Conservation (phyloP, 2,329 filamentous ascomycete genomes). For the Colletotrichum somersetense region DNA sequence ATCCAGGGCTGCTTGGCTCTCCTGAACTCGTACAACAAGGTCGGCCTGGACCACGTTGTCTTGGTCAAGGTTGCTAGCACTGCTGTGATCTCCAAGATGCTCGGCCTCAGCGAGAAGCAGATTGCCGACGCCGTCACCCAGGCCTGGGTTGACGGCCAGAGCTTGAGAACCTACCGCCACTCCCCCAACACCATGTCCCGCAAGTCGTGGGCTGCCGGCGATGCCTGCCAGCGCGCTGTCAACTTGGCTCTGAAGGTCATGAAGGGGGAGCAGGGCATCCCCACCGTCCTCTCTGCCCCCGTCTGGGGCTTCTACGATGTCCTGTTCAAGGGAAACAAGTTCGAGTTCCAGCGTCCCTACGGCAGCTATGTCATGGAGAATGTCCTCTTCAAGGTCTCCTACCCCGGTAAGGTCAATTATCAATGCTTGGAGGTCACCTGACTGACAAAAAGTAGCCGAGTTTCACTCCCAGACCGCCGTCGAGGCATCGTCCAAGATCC, state of each 20-base stretch:
- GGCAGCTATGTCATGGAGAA: constrained; percentile 99
- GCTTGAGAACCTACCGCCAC: constrained; percentile 96
- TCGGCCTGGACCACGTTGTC: constrained; percentile 97
- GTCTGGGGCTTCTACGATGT: constrained; percentile 99
- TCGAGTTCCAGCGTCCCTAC: constrained; percentile 95
- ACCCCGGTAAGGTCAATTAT: constrained; percentile 74
- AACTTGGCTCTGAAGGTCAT: constrained; percentile 91
- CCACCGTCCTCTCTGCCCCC: constrained; percentile 91
- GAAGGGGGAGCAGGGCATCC: constrained; percentile 90
- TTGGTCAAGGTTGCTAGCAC: constrained; percentile 97
- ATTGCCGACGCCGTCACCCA: constrained; percentile 96
- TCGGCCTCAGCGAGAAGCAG: constrained; percentile 89
- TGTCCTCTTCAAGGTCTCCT: constrained; percentile 99
- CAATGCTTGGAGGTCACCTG: background rate
- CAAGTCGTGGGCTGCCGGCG: constrained; percentile 98
- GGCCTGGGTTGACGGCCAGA: constrained; percentile 97
- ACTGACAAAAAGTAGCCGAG: constrained; percentile 69
- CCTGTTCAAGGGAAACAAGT: constrained; percentile 94
- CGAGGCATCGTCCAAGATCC: constrained; percentile 91
- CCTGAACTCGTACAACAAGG: constrained; percentile 99
- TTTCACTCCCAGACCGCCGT: constrained; percentile 99
- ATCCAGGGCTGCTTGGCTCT: constrained; percentile 97
- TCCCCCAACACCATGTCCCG: constrained; percentile 99
- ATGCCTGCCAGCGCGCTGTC: constrained; percentile 95
- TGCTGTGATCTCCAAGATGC: constrained; percentile 94